phyloP scores from a whole-genome alignment of 768 basidiomycete species.

The Phaeotremella fagi region DNA sequence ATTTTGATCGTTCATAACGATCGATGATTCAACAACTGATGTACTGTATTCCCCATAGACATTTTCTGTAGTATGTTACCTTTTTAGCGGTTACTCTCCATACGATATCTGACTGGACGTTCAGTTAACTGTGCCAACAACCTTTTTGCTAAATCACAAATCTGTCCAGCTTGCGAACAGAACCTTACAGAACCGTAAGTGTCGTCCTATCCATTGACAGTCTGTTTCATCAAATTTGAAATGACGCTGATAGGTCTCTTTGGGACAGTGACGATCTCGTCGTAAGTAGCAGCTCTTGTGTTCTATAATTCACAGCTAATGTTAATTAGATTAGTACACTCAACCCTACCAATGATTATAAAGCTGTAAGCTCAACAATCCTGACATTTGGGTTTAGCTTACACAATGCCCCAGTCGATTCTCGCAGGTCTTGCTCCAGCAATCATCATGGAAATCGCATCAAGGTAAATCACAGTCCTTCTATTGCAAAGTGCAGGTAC shows the following conservation, averaged over 20 bases:
- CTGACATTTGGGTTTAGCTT: not conserved
- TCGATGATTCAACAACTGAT: too few species aligned
- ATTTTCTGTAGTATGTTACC: constrained; percentile 30
- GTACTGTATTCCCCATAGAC: constrained; percentile 12
- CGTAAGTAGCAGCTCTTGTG: constrained; percentile 4
- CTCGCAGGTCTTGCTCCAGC: constrained; percentile 29
- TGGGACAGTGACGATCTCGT: constrained; percentile 27
- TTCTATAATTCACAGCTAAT: too few species aligned
- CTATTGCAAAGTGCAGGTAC: not conserved
- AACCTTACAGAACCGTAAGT: constrained; percentile 22
- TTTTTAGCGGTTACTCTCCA: not conserved
- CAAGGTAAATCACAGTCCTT: constrained; percentile 3
- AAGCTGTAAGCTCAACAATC: constrained; percentile 11
- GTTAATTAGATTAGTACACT: constrained; percentile 15
- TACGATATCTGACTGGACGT: not conserved
- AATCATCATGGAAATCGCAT: constrained; percentile 29
- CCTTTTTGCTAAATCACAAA: constrained; percentile 7
- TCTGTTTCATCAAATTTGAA: not conserved
- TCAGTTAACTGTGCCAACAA: constrained; percentile 16
- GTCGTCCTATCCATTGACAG: not conserved
- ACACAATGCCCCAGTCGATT: constrained; percentile 35
- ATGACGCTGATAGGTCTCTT: not conserved
- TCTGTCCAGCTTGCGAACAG: constrained; percentile 21
- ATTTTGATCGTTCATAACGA: not conserved
- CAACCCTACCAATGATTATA: constrained; percentile 28